These are phyloP conservation scores for Fusarium fracticaudum DNA, from an alignment of 2,329 filamentous ascomycete genomes.

Conservation along the genomic window DNA sequence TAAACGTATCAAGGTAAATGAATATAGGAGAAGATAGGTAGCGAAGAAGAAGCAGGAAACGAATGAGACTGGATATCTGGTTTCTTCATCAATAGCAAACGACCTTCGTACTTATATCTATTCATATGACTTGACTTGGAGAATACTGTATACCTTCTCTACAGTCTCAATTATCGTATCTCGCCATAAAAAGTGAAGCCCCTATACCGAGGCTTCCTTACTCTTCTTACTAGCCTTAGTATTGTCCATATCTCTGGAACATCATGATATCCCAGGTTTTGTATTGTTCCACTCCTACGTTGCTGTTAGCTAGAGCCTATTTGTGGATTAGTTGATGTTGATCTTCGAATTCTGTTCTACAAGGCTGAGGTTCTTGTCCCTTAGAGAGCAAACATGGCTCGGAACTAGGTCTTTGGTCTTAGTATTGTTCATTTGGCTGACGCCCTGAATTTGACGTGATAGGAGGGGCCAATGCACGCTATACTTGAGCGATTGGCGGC, in stretches of 20 bases:
- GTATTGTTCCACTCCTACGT: slow-evolving; percentile 1
- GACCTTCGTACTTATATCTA: slow-evolving; percentile 3
- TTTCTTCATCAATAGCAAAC: neutral
- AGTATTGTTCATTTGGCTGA: neutral
- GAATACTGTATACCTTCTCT: neutral
- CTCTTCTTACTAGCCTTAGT: neutral
- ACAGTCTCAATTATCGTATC: neutral
- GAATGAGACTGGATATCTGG: neutral
- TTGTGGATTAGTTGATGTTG: neutral
- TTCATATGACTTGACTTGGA: neutral
- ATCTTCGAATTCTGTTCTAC: neutral
- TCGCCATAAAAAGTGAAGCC: neutral
- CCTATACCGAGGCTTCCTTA: neutral
- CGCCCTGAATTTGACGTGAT: neutral
- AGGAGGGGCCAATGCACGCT: neutral
- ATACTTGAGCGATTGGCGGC: neutral
- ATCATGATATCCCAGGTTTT: neutral
- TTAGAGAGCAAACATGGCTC: slow-evolving; percentile 10
- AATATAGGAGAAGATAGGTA: neutral
- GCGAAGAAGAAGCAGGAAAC: neutral
- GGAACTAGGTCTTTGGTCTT: neutral
- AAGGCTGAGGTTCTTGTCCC: neutral
- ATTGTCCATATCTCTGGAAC: slow-evolving; percentile 4
- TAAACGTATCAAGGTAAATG: neutral
- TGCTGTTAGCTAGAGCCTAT: neutral